Conservation (phyloP, 257 asterid species). For the Solanum gracilifrons region DNA sequence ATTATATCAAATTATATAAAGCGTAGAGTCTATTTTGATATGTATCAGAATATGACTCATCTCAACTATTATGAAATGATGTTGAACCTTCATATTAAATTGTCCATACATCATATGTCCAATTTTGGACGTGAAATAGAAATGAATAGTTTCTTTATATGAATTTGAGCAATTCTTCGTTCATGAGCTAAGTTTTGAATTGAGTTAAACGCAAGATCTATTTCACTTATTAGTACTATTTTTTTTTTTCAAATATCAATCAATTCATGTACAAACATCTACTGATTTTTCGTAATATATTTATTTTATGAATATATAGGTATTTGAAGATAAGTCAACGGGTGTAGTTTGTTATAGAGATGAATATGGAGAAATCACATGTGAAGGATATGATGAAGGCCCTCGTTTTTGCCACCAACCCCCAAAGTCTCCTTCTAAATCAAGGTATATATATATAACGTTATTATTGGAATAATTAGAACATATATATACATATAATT, state of each 20-base stretch:
- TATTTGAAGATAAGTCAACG: conserved; percentile 12
- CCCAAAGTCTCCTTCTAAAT: background rate
- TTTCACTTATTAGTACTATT: background rate
- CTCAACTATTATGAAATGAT: too few species aligned
- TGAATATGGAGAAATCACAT: conserved; percentile 14
- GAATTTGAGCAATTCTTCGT: too few species aligned
- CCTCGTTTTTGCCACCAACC: conserved; percentile 3
- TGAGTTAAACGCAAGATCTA: background rate
- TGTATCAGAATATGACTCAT: background rate
- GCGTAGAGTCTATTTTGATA: background rate
- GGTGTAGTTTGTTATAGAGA: conserved; percentile 18
- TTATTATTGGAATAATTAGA: background rate
- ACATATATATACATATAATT: background rate
- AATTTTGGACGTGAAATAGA: too few species aligned
- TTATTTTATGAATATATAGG: background rate
- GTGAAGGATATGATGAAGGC: conserved; percentile 23
- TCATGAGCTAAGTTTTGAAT: too few species aligned
- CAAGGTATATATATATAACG: background rate
- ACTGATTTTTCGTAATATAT: background rate
- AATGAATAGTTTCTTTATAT: too few species aligned
- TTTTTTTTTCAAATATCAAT: background rate
- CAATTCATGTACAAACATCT: background rate
- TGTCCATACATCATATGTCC: too few species aligned
- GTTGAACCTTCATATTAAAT: too few species aligned
- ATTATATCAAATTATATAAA: background rate